Percentiles rank a stretch among this genome's conserved stretches.
Conservation (phyloP, 164 flowering plant species). For the Aristolochia fimbriata region DNA sequence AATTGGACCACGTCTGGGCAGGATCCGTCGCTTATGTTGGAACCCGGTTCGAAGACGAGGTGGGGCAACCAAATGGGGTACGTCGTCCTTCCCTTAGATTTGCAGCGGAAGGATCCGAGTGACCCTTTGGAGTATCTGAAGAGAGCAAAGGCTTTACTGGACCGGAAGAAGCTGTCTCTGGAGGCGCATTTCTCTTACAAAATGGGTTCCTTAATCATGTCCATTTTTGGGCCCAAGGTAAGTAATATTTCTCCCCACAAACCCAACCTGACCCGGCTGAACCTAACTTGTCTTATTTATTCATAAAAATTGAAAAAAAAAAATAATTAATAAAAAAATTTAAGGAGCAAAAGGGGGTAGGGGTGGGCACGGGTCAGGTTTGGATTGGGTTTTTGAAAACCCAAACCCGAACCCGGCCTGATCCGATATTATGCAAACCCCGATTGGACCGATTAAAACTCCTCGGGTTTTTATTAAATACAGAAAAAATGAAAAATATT, state of each 20-base stretch:
- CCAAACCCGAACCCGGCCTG: too few relatives aligned
- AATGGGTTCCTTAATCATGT: conserved; percentile 33
- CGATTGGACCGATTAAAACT: too few relatives aligned
- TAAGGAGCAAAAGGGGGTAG: too few relatives aligned
- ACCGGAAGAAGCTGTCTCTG: conserved; percentile 53
- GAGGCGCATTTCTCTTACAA: conserved; percentile 54
- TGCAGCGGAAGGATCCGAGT: conserved; percentile 20
- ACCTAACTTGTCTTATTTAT: not conserved
- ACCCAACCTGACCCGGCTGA: not conserved
- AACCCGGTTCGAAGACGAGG: conserved; percentile 20
- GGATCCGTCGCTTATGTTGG: conserved; percentile 48
- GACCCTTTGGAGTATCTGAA: conserved; percentile 44
- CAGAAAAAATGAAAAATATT: too few relatives aligned
- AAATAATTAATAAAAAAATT: too few relatives aligned
- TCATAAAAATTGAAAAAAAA: not conserved
- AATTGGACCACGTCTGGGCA: conserved; percentile 14
- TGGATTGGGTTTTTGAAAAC: too few relatives aligned
- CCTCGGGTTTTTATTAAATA: too few relatives aligned
- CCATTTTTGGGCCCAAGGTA: conserved; percentile 63
- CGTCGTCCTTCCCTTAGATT: conserved; percentile 51
- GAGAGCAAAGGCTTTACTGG: conserved; percentile 51
- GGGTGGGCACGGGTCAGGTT: too few relatives aligned
- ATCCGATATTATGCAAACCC: too few relatives aligned
- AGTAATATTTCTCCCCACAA: not conserved
- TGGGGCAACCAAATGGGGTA: conserved; percentile 77